Evolutionary conservation across 129 eudicot species (phyloP).

Genomic region (Oenanthe sinensis): DNA sequence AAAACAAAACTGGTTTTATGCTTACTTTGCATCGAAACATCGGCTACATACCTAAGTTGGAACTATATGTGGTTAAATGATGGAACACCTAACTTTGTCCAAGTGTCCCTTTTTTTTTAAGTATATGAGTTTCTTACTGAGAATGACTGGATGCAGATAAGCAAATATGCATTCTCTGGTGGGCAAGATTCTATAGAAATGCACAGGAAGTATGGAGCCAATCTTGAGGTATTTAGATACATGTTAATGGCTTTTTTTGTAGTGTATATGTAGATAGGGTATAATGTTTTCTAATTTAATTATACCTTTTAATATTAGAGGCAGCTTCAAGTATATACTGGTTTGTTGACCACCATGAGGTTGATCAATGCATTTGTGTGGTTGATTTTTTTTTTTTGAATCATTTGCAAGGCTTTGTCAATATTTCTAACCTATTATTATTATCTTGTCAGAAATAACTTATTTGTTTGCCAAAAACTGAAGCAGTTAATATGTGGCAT

Average conservation of each 20-base stretch:
- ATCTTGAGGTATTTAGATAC: constrained; percentile 58
- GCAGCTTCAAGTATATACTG: background rate
- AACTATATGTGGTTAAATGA: background rate
- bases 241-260: background rate
- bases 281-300: background rate
- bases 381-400: background rate
- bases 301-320: background rate
- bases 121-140: background rate
- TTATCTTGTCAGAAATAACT: background rate
- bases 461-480: background rate
- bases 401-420: background rate
- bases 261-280: background rate
- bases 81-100: background rate
- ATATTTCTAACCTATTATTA: background rate
- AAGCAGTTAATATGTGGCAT: background rate
- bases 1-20: background rate
- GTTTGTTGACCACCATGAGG: background rate
- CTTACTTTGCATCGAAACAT: background rate
- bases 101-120: background rate
- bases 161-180: constrained; percentile 88
- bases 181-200: constrained; percentile 87
- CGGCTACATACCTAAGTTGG: background rate
- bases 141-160: constrained; percentile 37
- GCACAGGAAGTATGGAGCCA: constrained; percentile 77
- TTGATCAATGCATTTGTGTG: background rate